Conservation (phyloP, 345 rosid species). For the Sisymbrium irio region DNA sequence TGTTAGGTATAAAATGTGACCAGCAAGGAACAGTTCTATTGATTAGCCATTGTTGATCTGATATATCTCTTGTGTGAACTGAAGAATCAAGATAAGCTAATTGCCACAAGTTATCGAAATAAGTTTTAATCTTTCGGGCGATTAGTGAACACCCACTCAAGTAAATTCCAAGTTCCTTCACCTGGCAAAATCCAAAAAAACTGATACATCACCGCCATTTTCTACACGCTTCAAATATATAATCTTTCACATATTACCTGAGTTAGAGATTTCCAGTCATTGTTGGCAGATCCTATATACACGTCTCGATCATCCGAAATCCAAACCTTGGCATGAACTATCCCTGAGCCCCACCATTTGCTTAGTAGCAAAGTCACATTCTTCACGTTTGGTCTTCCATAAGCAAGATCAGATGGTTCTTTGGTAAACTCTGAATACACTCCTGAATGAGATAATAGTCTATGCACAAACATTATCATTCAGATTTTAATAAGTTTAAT, state of each 20-base stretch:
- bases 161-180: slow-evolving; percentile 84
- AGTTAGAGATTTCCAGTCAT: slow-evolving; percentile 93
- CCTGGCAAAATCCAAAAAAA: slow-evolving; percentile 36
- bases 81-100: slow-evolving; percentile 61
- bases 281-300: slow-evolving; percentile 89
- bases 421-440: slow-evolving; percentile 65
- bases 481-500: neutral
- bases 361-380: slow-evolving; percentile 55
- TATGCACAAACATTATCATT: slow-evolving; percentile 29
- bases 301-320: slow-evolving; percentile 65
- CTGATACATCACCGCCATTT: neutral
- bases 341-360: slow-evolving; percentile 85
- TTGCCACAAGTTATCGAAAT: slow-evolving; percentile 65
- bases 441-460: slow-evolving; percentile 75
- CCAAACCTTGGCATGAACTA: slow-evolving; percentile 92
- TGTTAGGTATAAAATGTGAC: slow-evolving; percentile 64
- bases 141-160: slow-evolving; percentile 63
- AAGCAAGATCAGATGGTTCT: slow-evolving; percentile 68
- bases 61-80: slow-evolving; percentile 42
- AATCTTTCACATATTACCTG: too few species aligned
- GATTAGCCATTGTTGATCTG: slow-evolving; percentile 72
- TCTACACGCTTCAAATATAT: neutral
- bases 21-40: slow-evolving; percentile 85
- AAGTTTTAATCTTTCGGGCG: slow-evolving; percentile 51
- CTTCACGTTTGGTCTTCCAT: slow-evolving; percentile 68